Evolutionary conservation across 129 eudicot genomes (phyloP), one percentile per base, ranked within the genome.

Genomic region (Chrysanthemum seticuspe): DNA sequence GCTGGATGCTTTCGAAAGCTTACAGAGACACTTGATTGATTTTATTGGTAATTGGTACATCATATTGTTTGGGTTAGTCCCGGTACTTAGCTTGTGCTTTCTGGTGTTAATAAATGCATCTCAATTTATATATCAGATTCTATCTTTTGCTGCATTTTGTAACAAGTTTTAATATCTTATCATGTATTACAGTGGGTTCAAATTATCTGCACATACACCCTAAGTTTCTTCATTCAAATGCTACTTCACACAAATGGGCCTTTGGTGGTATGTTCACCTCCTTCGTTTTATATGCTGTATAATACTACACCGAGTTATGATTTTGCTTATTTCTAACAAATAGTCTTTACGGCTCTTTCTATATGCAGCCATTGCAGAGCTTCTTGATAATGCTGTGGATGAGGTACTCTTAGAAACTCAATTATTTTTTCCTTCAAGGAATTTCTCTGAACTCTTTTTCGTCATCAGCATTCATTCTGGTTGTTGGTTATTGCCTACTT

Each of bases 241-340:
- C 97, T 49, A 94, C 97, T 70, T 87, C 97, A 47, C 98, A 94
- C 82, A 94, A 87, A 81, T 94, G 98, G 98, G 96, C 89, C 40
- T 94, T 94, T 78, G 98, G 98, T 62, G 98, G 97, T 94, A 86
- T 76, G 82, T 72, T 59, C 16, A 13, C 45, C 7, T 56, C 49
- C 13, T 36, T 54, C 48, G 29, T 58, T 50, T 23, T 48, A 65
- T 66, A 27, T 48, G 12, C 18, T 50, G 0, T 66, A 48, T 2
- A 21, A 15, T 40, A 49, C 13, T 21, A 29, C 9, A 53, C 36
- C 4, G 21, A 49, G 34, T 67, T 55, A 31, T 9, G 3, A 19
- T 47, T 72, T 31, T 49, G 13, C 34, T 15, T 57, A 40, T 53
- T 47, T 10, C 29, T 16, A 51, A 48, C 47, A 21, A 60, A 70